Percentiles rank a stretch among this genome's conserved stretches.
Evolutionary conservation across 768 basidiomycete species (phyloP).

Genomic region (Pleurotus tuber-regium): DNA sequence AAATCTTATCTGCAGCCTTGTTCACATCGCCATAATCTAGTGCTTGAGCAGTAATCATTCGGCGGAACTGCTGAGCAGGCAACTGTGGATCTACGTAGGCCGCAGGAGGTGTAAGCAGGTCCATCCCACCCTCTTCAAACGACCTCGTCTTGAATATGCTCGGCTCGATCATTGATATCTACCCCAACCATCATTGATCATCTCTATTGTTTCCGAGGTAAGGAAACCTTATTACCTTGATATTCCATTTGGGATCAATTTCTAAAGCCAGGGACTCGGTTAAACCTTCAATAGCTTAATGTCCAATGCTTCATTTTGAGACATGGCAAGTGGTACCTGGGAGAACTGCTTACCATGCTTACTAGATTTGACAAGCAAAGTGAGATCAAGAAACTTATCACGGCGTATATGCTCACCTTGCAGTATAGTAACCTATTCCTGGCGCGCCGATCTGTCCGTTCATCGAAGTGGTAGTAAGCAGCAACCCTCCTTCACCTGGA

Average conservation of each 20-base stretch:
- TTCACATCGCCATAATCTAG: neutral
- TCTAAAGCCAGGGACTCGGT: conserved; percentile 27
- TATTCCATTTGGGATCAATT: conserved; percentile 34
- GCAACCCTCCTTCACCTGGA: conserved; percentile 30
- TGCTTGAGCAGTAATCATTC: neutral
- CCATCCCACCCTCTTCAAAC: neutral
- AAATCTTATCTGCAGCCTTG: neutral
- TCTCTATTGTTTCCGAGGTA: neutral
- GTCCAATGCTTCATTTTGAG: too few relatives aligned
- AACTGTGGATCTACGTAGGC: conserved; percentile 1
- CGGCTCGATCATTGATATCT: neutral
- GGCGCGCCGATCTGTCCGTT: conserved; percentile 16
- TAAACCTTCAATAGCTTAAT: conserved; percentile 29
- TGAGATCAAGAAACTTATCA: neutral
- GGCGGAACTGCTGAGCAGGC: neutral
- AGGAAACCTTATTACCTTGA: conserved; percentile 10
- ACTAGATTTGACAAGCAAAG: neutral
- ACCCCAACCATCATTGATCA: neutral
- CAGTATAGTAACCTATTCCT: conserved; percentile 20
- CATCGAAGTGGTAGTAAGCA: conserved; percentile 29
- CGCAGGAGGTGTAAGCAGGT: neutral
- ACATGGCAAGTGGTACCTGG: too few relatives aligned
- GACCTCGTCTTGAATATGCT: conserved; percentile 1
- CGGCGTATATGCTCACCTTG: conserved; percentile 7
- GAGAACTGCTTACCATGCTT: conserved; percentile 2